Evolutionary conservation across 176 grass and related monocot genomes (phyloP).

Genomic region (Carex parvula): DNA sequence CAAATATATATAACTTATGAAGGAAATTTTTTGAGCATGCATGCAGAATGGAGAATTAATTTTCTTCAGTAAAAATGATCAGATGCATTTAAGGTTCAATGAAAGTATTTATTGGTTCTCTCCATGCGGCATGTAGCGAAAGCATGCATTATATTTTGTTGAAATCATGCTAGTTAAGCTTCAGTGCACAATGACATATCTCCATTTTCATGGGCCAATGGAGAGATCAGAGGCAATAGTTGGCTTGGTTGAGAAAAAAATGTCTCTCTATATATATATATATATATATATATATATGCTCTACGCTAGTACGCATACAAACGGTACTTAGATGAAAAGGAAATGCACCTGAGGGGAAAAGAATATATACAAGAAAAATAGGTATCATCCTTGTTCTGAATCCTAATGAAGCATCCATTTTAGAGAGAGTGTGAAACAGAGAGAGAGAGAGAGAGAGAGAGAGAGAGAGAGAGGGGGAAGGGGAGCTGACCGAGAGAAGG

Average conservation of each 20-base stretch:
- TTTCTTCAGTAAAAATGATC: not conserved
- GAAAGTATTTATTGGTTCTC: not conserved
- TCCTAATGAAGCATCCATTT: slow-evolving; percentile 28
- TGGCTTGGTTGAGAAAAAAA: not conserved
- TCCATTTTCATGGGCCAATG: not conserved
- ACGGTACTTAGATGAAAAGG: not conserved
- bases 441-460: not conserved
- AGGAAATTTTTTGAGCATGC: not conserved
- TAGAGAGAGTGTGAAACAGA: slow-evolving; percentile 14
- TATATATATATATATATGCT: not conserved
- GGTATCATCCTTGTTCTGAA: slow-evolving; percentile 23
- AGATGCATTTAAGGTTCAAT: not conserved
- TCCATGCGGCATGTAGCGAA: not conserved
- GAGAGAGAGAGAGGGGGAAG: slow-evolving; percentile 14
- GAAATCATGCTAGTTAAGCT: slow-evolving; percentile 15
- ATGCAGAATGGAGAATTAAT: not conserved
- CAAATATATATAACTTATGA: not conserved
- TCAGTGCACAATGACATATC: not conserved
- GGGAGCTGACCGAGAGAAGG: slow-evolving; percentile 29
- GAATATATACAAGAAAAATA: slow-evolving; percentile 40
- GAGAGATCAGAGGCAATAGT: not conserved
- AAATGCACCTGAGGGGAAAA: slow-evolving; percentile 53
- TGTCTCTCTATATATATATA: no score
- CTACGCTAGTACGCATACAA: not conserved
- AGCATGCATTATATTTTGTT: not conserved